Base-by-base conservation (phyloP, 495 filamentous ascomycete genomes). In the Talaromyces borbonicus region DNA sequence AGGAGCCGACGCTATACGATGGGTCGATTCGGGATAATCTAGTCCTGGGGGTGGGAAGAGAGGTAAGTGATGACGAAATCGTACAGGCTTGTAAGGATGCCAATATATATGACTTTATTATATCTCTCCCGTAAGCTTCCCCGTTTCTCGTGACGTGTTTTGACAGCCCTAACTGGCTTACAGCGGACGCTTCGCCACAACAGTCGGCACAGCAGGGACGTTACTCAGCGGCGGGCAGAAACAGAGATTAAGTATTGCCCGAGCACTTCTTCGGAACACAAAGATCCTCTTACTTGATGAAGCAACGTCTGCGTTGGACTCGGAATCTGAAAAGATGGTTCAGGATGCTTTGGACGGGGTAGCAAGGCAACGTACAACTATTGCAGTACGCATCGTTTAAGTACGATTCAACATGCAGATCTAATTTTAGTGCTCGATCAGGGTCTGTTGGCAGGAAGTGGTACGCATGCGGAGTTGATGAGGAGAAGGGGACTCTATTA, bases 361-460 rank as follows among this genome's bases (percentile, higher is more conserved):
- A 5, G 64, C 63, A 23, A 33, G 37, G 2, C 53, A 56, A 12
- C 56, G 57, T 9, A 85, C 75, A 0, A 80, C 74, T 38, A 62
- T 84, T 22, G 78, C 72, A 0, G 72, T 86, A 82, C 83, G 12
- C 80, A 84, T 59, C 67, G 80, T 14, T 54, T 84, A 22, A 75
- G 69, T 41, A 84, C 80, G 3, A 81, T 84, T 45, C 80, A 83
- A 55, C 77, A 80, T 40, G 82, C 82, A 7, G 81, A 86, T 56
- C 92, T 90, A 54, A 94, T 95, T 47, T 83, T 93, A 11, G 88
- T 94, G 50, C 89, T 95, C 83, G 65, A 72, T 1, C 58, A 78
- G 36, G 89, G 89, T 31, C 60, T 71, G 12, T 86, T 94, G 41
- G 67, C 90, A 8, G 89, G 95, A 56, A 83, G 86, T 58, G 86